Percentiles rank a stretch among this genome's conserved stretches.
These are phyloP conservation scores for Tetrapyrgos nigripes DNA, from an alignment of 1,284 basidiomycete species.

Conservation along the genomic window DNA sequence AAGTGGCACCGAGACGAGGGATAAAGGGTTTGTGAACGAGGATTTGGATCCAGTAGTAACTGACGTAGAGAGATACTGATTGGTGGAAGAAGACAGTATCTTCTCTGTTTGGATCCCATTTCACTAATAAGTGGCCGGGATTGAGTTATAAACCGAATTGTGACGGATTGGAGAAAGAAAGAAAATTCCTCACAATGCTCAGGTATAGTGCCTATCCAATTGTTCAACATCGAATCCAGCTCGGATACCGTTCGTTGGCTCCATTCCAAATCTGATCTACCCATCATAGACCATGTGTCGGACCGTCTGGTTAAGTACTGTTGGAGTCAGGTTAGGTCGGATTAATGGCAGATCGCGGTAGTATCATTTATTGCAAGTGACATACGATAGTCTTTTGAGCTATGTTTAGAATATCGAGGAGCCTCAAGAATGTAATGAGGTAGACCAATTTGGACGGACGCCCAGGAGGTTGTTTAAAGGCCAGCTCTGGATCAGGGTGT, in stretches of 20 bases:
- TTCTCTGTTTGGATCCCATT: conserved; percentile 65
- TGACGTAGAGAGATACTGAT: conserved; percentile 61
- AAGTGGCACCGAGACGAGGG: conserved; percentile 12
- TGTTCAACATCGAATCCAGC: conserved; percentile 55
- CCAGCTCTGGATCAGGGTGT: neutral
- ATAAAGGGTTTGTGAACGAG: conserved; percentile 9
- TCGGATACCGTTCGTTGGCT: conserved; percentile 37
- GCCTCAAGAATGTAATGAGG: conserved; percentile 1
- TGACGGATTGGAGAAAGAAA: neutral
- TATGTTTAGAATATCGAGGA: conserved; percentile 8
- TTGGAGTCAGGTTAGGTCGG: too few species aligned
- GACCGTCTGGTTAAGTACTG: neutral
- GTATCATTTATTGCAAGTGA: conserved; percentile 32
- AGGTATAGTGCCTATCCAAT: conserved; percentile 56
- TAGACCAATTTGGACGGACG: conserved; percentile 12
- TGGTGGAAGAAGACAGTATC: conserved; percentile 61
- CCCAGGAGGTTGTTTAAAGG: conserved; percentile 15
- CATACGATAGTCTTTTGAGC: conserved; percentile 11
- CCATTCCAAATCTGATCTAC: neutral
- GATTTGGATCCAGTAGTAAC: conserved; percentile 69
- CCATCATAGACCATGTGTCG: neutral
- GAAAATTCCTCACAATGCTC: conserved; percentile 29
- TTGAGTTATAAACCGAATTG: too few species aligned
- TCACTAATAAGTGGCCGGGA: conserved; percentile 39
- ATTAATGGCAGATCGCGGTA: too few species aligned